Base-by-base conservation (phyloP, 2,329 filamentous ascomycete species). In the Sclerotinia borealis region DNA sequence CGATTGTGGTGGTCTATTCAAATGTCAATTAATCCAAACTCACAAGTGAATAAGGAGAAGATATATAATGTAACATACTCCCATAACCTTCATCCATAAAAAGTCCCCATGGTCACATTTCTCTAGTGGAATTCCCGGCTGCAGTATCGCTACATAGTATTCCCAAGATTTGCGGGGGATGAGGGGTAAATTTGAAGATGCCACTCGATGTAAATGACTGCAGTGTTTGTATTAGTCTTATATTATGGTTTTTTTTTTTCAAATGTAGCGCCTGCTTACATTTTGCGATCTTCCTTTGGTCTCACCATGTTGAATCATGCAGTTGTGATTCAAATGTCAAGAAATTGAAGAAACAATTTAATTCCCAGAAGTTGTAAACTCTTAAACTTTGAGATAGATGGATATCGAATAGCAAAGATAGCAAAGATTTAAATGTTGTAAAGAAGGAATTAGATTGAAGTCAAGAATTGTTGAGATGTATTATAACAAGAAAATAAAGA, bases 91-190 rank as follows among this genome's bases (percentile, higher is more conserved):
- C 9, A 56, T 25, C 54, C 54, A 56, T 25, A 56, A 45, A 25
- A 56, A 56, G 10, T 56, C 54, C 5, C 17, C 27, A 36, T 56
- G 54, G 25, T 56, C 39, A 19, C 54, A 56, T 19, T 25, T 56
- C 2, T 56, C 27, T 29, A 56, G 17, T 4, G 39, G 13, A 19
- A 56, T 19, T 11, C 54, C 54, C 5, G 39, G 54, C 15, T 56
- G 54, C n/a, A 56, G n/a, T 4, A 56, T 56, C 4, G 54, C 54
- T 9, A 56, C 29, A 25, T 56, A 56, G 8, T 25, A 56, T 45
- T 56, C 39, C 54, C 54, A 56, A 7, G 54, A 45, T 31, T 56
- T 45, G n/a, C 54, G 39, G 4, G 54, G 39, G 13, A 56, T 10
- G 13, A 36, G 1, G 13, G 54, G 54, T 25, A 56, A 15, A 13